Conservation (phyloP, 768 basidiomycete species). For the Chalciporus pseudorubinellus region DNA sequence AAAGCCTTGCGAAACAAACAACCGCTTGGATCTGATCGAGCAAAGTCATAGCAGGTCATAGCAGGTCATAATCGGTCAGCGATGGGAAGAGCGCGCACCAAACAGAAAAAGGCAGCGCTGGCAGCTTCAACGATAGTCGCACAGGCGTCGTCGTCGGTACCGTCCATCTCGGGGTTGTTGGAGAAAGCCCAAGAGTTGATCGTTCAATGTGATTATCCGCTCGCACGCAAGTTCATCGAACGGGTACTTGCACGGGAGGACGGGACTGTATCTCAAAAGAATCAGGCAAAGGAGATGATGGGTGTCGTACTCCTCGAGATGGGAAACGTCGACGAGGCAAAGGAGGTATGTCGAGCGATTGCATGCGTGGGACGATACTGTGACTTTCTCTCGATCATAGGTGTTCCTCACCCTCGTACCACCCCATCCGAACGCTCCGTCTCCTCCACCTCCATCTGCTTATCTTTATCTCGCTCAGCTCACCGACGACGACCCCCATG, state of each 20-base stretch:
- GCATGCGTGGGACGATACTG: background rate
- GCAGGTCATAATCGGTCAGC: background rate
- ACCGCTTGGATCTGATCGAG: constrained; percentile 8
- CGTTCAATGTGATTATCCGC: constrained; percentile 80
- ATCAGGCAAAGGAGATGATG: constrained; percentile 74
- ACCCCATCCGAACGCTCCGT: constrained; percentile 56
- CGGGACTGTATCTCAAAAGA: constrained; percentile 43
- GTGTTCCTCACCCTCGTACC: constrained; percentile 61
- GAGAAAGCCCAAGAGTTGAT: constrained; percentile 81
- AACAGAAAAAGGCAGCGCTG: constrained; percentile 31
- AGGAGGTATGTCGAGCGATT: constrained; percentile 45
- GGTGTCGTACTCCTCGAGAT: constrained; percentile 77
- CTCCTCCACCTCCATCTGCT: constrained; percentile 67
- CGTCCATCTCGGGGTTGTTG: constrained; percentile 54
- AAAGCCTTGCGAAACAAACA: constrained; percentile 18
- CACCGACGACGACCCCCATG: constrained; percentile 69
- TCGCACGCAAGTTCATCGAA: constrained; percentile 69
- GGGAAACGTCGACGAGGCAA: constrained; percentile 73
- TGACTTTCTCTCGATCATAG: constrained; percentile 34
- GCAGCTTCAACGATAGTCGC: constrained; percentile 7
- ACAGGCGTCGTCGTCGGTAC: constrained; percentile 27
- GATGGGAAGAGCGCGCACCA: constrained; percentile 59
- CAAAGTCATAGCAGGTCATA: background rate
- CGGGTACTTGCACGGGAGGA: constrained; percentile 64
- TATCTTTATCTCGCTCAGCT: constrained; percentile 90